Base-by-base conservation (phyloP, 805 yeast species). In the Yarrowia osloensis region DNA sequence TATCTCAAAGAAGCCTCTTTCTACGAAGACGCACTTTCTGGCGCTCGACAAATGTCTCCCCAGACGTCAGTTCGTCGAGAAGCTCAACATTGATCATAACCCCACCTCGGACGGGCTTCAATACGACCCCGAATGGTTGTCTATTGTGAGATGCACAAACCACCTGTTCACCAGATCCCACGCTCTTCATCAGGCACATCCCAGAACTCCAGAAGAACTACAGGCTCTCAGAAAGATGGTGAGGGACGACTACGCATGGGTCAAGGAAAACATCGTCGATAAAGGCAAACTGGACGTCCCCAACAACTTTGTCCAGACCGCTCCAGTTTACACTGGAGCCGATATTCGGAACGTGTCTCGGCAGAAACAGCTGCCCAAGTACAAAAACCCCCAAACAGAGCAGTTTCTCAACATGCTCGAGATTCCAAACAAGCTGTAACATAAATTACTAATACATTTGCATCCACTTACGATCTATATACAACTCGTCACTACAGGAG, bases 21-120 rank as follows among this genome's bases (percentile, higher is more conserved):
- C 85, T 88, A 2, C 72, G 76, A 15, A 50, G 40, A 50, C 57
- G 8, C 3, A 17, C 40, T 94, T 92, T 72, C 76, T 90, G 33
- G 95, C 98, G 0, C 80, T 94, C 29, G 98, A 93, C 74, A 94
- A 94, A 75, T 91, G 96, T 71, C 78, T 89, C 1, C 91, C 91
- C 1, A 77, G 81, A 19, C 79, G 96, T 24, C 73, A 78, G 26
- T 90, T 82, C 73, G 70, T 91, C 11, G 88, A 88, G 68, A 71
- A 83, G 4, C 26, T 86, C 17, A 79, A 81, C 0, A 76, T 89
- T 15, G 62, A 61, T 21, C 42, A 35, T 9, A 50, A 35, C 5
- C 40, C 65, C 17, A 26, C 26, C 6, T 49, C 70, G 1, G 33
- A 31, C 0, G 19, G 24, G 3, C 69, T 77, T 17, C 50, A 46